Evolutionary conservation across 805 yeast species (phyloP), one percentile per base, ranked within the genome.

Genomic region (Monosporozyma yasuniensis): DNA sequence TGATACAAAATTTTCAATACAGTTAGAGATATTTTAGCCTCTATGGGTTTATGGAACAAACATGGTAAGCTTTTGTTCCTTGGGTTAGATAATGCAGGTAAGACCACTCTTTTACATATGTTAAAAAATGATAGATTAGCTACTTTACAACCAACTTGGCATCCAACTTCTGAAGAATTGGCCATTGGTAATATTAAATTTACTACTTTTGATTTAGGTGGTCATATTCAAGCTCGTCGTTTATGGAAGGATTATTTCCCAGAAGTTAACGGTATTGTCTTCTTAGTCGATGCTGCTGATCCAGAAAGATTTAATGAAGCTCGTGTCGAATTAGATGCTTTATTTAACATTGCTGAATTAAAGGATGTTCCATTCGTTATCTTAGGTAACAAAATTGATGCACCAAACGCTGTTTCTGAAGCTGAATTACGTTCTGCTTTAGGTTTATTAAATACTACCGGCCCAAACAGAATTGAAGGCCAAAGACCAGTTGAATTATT

Each of bases 191-290:
- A 86, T 60, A 95, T 91, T 54, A 84, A 91, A 69, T 93, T 93
- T 78, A 93, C 99, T 53, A 93, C 99, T 27, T 93, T 93, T 63
- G 99, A 93, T 70, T 78, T 93, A 60, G 99, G 99, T 71, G 99
- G 99, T 42, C 99, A 93, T 75, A 84, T 80, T 69, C 97, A 91
- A 73, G 98, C 99, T 46, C 90, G 99, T 74, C 88, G 99, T 73
- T 81, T 93, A 66, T 93, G 99, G 99, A 90, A 90, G 68, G 98
- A 93, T 69, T 93, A 93, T 71, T 93, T 93, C 84, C 99, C 99
- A 52, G 99, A 93, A 73, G 99, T 93, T 46, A 87, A 89, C 69
- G 99, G 97, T 50, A 93, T 93, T 58, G 98, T 93, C 30, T 93
- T 86, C 70, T 75, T 93, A 52, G 97, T 93, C 30, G 99, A 93